Evolutionary conservation across 2,329 filamentous ascomycete genomes (phyloP).

Genomic region (Nemania sp.): DNA sequence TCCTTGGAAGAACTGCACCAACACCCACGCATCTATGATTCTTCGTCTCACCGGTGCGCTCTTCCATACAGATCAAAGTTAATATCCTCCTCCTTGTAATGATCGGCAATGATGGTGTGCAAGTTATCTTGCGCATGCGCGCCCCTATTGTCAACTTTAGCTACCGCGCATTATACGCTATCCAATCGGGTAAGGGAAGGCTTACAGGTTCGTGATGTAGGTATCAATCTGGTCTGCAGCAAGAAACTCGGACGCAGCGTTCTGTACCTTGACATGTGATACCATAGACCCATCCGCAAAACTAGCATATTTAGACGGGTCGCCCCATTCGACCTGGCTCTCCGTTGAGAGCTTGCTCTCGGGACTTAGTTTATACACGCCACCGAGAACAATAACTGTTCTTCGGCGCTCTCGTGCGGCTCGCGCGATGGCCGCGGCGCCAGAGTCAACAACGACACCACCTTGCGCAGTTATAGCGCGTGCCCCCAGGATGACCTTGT

Average conservation of each 20-base stretch:
- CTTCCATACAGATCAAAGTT: constrained; percentile 66
- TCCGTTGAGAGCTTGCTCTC: constrained; percentile 87
- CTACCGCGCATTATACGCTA: background rate
- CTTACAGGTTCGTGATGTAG: constrained; percentile 87
- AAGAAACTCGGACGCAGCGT: constrained; percentile 85
- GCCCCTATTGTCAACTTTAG: constrained; percentile 43
- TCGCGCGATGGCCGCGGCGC: constrained; percentile 84
- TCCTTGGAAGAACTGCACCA: constrained; percentile 14
- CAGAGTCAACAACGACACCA: constrained; percentile 83
- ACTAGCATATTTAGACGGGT: constrained; percentile 78
- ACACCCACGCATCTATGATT: background rate
- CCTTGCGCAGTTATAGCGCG: constrained; percentile 91
- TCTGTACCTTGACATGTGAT: constrained; percentile 80
- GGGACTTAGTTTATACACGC: constrained; percentile 93
- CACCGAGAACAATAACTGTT: constrained; percentile 88
- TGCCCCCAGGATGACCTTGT: constrained; percentile 92
- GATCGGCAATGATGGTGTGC: constrained; percentile 79
- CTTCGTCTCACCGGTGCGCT: constrained; percentile 25
- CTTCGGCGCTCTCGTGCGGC: constrained; percentile 85
- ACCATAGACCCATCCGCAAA: constrained; percentile 86
- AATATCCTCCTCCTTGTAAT: constrained; percentile 80
- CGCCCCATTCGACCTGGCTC: constrained; percentile 86
- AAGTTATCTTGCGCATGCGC: constrained; percentile 70
- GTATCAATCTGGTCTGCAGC: constrained; percentile 80
- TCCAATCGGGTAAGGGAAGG: constrained; percentile 38